phyloP scores from a whole-genome alignment of 768 basidiomycete species.

The Chiua virens region DNA sequence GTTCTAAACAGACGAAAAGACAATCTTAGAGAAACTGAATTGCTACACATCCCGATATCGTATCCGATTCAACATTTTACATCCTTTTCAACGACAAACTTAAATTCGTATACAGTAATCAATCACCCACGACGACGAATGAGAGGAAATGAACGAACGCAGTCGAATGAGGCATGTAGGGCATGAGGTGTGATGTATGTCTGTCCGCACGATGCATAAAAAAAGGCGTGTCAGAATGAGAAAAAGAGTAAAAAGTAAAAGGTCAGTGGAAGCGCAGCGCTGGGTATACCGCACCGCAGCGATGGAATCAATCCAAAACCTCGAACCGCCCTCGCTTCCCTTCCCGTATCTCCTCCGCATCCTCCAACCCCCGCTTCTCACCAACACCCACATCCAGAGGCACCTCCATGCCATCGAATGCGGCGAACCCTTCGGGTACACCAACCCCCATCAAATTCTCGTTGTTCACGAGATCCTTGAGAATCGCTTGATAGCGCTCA shows the following conservation, averaged over 20 bases:
- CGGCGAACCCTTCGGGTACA: slow-evolving; percentile 24
- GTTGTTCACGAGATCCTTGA: slow-evolving; percentile 69
- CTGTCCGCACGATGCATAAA: slow-evolving; percentile 9
- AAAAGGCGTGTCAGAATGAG: neutral
- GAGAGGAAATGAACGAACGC: too few relatives aligned
- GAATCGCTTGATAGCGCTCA: slow-evolving; percentile 80
- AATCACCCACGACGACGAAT: neutral
- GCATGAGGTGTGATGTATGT: neutral
- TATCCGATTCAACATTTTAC: too few relatives aligned
- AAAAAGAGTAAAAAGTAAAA: neutral
- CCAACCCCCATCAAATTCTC: slow-evolving; percentile 55
- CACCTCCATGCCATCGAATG: slow-evolving; percentile 17
- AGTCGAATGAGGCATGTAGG: neutral
- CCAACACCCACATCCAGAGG: slow-evolving; percentile 21
- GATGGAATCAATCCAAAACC: slow-evolving; percentile 44
- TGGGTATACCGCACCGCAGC: neutral
- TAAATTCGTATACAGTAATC: slow-evolving; percentile 26
- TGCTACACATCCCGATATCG: too few relatives aligned
- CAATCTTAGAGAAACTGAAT: too few relatives aligned
- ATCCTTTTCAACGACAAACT: neutral
- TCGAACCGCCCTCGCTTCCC: slow-evolving; percentile 64
- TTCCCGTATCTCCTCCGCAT: slow-evolving; percentile 40
- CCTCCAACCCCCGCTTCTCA: slow-evolving; percentile 40
- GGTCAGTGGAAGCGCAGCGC: neutral
- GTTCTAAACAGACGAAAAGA: too few relatives aligned